phyloP scores from a whole-genome alignment of 2,329 filamentous ascomycete species.

The Epichloe bromicola region DNA sequence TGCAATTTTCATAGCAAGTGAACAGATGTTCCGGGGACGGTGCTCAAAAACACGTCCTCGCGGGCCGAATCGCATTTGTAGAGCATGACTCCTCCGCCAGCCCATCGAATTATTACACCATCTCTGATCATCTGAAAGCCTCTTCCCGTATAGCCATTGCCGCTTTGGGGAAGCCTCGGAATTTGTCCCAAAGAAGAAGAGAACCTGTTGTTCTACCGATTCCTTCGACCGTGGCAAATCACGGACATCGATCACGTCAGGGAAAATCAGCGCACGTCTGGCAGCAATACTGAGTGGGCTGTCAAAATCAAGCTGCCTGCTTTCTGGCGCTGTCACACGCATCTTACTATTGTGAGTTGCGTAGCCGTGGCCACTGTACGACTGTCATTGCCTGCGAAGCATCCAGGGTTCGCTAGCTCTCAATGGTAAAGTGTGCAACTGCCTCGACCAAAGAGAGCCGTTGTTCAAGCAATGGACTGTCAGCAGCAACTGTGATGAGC shows the following conservation, averaged over 20 bases:
- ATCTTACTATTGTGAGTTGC: neutral
- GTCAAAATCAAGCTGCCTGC: neutral
- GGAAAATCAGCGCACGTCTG: neutral
- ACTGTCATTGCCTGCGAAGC: constrained; percentile 1
- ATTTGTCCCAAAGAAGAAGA: neutral
- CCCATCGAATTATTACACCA: neutral
- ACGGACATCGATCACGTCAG: neutral
- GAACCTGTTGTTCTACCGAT: neutral
- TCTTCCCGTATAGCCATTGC: neutral
- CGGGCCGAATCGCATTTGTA: constrained; percentile 1
- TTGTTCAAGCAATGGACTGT: neutral
- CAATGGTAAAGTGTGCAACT: neutral
- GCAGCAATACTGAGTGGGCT: neutral
- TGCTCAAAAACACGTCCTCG: neutral
- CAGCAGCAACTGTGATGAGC: neutral
- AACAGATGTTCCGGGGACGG: neutral
- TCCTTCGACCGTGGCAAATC: neutral
- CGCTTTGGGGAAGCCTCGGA: neutral
- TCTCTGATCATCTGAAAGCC: neutral
- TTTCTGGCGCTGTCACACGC: neutral
- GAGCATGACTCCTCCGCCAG: neutral
- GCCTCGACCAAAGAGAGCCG: neutral
- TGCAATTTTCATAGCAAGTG: neutral
- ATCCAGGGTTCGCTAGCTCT: neutral
- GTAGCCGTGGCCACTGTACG: neutral